Evolutionary conservation across 805 yeast species (phyloP).

Genomic region (Monosporozyma yasuniensis): DNA sequence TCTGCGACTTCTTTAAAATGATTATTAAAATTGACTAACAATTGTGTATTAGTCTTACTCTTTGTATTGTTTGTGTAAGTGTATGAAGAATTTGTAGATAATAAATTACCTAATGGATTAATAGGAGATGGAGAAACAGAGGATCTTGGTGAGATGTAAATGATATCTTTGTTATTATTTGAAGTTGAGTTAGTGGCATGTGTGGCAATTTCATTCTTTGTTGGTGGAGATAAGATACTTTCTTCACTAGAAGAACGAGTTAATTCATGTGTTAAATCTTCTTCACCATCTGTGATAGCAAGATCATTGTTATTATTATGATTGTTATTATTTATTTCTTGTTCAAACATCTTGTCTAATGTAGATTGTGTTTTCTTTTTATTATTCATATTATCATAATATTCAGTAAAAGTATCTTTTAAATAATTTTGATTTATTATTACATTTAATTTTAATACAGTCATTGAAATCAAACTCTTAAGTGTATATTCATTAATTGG

Average conservation of each 20-base stretch:
- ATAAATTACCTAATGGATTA: neutral
- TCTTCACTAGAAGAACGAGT: conserved; percentile 1
- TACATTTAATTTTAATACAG: conserved; percentile 18
- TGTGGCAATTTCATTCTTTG: neutral
- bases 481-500: conserved; percentile 8
- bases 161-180: neutral
- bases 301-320: neutral
- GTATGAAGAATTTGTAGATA: neutral
- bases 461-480: conserved; percentile 20
- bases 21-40: conserved; percentile 19
- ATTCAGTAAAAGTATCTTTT: conserved; percentile 7
- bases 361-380: neutral
- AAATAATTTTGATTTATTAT: conserved; percentile 12
- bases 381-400: conserved; percentile 8
- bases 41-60: conserved; percentile 8
- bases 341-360: too few relatives aligned
- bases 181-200: too few relatives aligned
- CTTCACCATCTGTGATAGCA: neutral
- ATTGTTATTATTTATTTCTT: neutral
- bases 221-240: neutral
- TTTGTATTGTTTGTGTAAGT: neutral
- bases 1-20: conserved; percentile 25
- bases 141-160: conserved; percentile 5
- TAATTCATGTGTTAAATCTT: neutral
- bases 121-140: conserved; percentile 6